Evolutionary conservation across 2,329 filamentous ascomycete species (phyloP).

Genomic region (Fusarium succisae): DNA sequence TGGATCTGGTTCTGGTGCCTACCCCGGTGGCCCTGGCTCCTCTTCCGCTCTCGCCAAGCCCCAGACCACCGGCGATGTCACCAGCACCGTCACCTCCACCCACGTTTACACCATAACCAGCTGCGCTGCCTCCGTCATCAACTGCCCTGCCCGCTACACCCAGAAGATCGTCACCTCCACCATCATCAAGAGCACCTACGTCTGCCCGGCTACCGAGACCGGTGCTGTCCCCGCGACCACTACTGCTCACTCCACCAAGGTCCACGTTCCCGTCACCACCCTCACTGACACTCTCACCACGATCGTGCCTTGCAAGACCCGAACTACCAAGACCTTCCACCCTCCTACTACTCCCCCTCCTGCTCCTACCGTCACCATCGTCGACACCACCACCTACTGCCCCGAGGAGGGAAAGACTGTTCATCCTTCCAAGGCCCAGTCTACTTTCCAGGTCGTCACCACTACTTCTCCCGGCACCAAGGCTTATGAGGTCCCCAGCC

Average conservation of each 20-base stretch:
- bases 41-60: not conserved
- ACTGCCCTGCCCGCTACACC: constrained; percentile 52
- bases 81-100: constrained; percentile 39
- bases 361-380: constrained; percentile 35
- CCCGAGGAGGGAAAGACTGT: constrained; percentile 12
- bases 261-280: constrained; percentile 30
- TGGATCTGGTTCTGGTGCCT: not conserved
- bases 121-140: constrained; percentile 50
- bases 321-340: constrained; percentile 39
- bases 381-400: constrained; percentile 33
- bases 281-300: constrained; percentile 41
- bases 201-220: constrained; percentile 39
- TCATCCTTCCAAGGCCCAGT: not conserved
- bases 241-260: constrained; percentile 1
- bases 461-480: not conserved
- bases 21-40: not conserved
- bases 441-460: constrained; percentile 8
- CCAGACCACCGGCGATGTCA: constrained; percentile 25
- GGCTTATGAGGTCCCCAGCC: not conserved
- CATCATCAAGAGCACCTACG: constrained; percentile 29
- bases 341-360: constrained; percentile 32
- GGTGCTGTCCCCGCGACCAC: constrained; percentile 14
- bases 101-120: constrained; percentile 47
- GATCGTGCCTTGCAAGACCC: constrained; percentile 39
- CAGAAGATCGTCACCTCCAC: constrained; percentile 45